A percentile compares a stretch with the other conserved stretches of the same genome.
Evolutionary conservation across 2,329 filamentous ascomycete genomes (phyloP).

Genomic region (Karstenula rhodostoma): DNA sequence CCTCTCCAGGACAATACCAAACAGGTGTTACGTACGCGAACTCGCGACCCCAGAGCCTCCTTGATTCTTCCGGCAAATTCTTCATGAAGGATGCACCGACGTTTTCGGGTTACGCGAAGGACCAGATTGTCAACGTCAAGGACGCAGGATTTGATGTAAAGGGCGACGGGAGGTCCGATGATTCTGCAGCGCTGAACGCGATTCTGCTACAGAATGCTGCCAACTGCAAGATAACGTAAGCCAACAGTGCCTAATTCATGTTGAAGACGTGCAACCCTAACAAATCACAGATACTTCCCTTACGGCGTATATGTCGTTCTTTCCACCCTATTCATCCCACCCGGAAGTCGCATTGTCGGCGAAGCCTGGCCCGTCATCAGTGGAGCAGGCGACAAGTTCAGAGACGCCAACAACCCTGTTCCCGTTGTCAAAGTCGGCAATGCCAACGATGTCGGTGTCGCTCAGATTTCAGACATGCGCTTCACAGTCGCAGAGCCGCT

Average conservation of each 20-base stretch:
- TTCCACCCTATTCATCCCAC: slow-evolving; percentile 25
- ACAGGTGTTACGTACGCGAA: neutral
- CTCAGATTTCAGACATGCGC: slow-evolving; percentile 30
- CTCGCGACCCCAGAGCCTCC: neutral
- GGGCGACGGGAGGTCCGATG: slow-evolving; percentile 8
- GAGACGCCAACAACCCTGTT: slow-evolving; percentile 22
- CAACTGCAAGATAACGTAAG: slow-evolving; percentile 12
- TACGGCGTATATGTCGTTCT: slow-evolving; percentile 29
- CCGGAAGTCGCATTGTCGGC: slow-evolving; percentile 24
- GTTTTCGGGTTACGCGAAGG: slow-evolving; percentile 2
- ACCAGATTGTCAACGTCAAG: slow-evolving; percentile 13
- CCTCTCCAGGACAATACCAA: slow-evolving; percentile 5
- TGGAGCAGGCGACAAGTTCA: slow-evolving; percentile 24
- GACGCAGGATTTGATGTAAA: slow-evolving; percentile 3
- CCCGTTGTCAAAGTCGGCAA: slow-evolving; percentile 28
- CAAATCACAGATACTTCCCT: slow-evolving; percentile 17
- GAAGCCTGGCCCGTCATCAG: slow-evolving; percentile 27
- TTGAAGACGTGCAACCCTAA: neutral
- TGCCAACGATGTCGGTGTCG: slow-evolving; percentile 25
- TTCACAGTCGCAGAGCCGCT: slow-evolving; percentile 60
- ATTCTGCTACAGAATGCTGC: slow-evolving; percentile 11
- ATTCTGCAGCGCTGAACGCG: slow-evolving; percentile 5
- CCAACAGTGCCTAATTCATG: neutral
- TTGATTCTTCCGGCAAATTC: slow-evolving; percentile 4
- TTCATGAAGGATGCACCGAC: slow-evolving; percentile 13